Conservation (phyloP, 2,329 filamentous ascomycete species). For the Alternaria tenuissima region DNA sequence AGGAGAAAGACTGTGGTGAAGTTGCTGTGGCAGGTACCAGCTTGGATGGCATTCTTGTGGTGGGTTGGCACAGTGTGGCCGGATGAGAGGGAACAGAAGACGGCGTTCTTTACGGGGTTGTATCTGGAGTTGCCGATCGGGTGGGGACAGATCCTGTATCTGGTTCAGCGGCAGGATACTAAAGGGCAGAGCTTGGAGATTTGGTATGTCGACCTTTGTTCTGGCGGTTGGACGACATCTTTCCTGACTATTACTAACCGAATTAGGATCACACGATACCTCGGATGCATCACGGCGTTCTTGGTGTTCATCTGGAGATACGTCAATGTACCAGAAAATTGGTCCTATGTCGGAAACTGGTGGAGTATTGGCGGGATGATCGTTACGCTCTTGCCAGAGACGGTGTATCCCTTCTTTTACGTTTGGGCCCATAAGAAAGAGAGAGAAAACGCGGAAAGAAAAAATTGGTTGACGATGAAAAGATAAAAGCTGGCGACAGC, state of each 20-base stretch:
- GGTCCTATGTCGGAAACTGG: constrained; percentile 48
- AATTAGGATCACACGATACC: constrained; percentile 49
- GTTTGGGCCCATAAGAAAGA: constrained; percentile 43
- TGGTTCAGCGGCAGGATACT: constrained; percentile 41
- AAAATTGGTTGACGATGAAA: constrained; percentile 4
- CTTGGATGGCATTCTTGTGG: constrained; percentile 43
- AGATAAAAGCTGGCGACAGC: neutral
- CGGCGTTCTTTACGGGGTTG: constrained; percentile 52
- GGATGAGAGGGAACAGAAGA: constrained; percentile 52
- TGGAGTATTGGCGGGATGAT: constrained; percentile 48
- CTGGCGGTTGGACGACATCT: no score
- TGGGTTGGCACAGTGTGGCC: constrained; percentile 40
- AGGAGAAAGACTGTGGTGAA: constrained; percentile 32
- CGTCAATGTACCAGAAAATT: constrained; percentile 51
- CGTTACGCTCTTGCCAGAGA: constrained; percentile 51
- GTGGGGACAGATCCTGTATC: constrained; percentile 46
- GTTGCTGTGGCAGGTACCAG: constrained; percentile 37
- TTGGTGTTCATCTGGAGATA: constrained; percentile 53
- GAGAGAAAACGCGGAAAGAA: constrained; percentile 20
- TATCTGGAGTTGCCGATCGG: constrained; percentile 51
- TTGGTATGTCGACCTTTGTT: constrained; percentile 39
- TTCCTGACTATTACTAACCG: neutral
- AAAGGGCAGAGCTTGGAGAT: constrained; percentile 53
- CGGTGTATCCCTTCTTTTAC: constrained; percentile 51
- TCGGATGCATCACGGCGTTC: constrained; percentile 52